Conservation (phyloP, 2,329 filamentous ascomycete species). For the Fusarium irregulare region DNA sequence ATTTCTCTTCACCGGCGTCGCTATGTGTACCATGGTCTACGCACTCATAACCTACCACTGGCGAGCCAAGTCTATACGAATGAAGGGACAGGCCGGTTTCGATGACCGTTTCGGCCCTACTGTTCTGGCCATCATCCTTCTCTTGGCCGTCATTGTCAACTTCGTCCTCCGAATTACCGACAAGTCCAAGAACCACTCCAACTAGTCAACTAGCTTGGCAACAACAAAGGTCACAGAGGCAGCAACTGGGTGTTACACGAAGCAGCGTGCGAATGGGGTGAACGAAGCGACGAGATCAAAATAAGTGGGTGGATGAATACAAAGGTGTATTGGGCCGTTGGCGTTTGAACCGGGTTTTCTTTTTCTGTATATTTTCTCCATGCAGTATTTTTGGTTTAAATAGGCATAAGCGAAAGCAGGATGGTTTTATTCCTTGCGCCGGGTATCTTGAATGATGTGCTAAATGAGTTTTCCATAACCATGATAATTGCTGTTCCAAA, state of each 20-base stretch:
- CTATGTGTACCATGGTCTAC: slow-evolving; percentile 95
- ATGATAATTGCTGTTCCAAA: slow-evolving; percentile 3
- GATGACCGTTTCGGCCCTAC: slow-evolving; percentile 96
- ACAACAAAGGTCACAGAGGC: neutral
- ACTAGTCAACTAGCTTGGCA: slow-evolving; percentile 19
- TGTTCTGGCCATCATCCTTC: slow-evolving; percentile 84
- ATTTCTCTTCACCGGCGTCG: slow-evolving; percentile 91
- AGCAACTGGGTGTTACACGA: neutral
- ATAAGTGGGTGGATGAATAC: slow-evolving; percentile 11
- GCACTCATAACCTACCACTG: slow-evolving; percentile 96
- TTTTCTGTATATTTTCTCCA: slow-evolving; percentile 20
- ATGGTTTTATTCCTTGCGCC: slow-evolving; percentile 18
- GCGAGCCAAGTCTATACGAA: slow-evolving; percentile 91
- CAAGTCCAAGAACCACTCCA: slow-evolving; percentile 53
- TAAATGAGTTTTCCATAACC: slow-evolving; percentile 2
- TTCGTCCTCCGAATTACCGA: slow-evolving; percentile 81
- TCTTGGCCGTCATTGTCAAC: slow-evolving; percentile 94
- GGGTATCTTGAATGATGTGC: slow-evolving; percentile 37
- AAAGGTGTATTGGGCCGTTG: slow-evolving; percentile 27
- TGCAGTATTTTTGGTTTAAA: slow-evolving; percentile 29
- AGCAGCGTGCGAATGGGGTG: neutral
- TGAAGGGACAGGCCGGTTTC: slow-evolving; percentile 93
- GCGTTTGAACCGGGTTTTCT: slow-evolving; percentile 37
- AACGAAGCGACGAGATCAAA: neutral
- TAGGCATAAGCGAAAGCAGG: slow-evolving; percentile 32